Percentiles rank a stretch among this genome's conserved stretches.
These are phyloP conservation scores for Chlamydomonas eustigma DNA, from an alignment of 139 green algal genomes.

Conservation along the genomic window DNA sequence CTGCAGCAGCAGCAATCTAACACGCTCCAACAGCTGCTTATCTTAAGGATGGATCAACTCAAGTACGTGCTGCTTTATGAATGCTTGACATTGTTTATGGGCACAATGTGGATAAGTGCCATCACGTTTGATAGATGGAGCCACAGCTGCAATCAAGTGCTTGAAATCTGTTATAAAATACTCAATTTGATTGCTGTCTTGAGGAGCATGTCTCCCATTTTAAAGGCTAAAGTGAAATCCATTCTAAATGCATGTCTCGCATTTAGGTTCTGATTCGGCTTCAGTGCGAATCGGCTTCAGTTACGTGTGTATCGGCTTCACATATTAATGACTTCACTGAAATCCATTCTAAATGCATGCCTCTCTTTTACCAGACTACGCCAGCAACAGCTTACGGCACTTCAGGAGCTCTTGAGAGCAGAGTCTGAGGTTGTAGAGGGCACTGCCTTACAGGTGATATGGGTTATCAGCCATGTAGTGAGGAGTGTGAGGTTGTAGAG, in stretches of 20 bases:
- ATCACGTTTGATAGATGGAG: not conserved
- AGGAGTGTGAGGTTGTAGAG: slow-evolving; percentile 21
- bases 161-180: too few relatives aligned
- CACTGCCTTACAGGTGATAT: slow-evolving; percentile 20
- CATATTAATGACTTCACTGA: not conserved
- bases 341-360: not conserved
- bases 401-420: slow-evolving; percentile 33
- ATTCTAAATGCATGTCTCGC: too few relatives aligned
- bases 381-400: slow-evolving; percentile 40
- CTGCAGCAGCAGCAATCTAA: slow-evolving; percentile 42
- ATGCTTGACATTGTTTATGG: too few relatives aligned
- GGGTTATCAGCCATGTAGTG: slow-evolving; percentile 24
- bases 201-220: too few relatives aligned
- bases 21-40: slow-evolving; percentile 41
- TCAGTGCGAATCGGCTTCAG: too few relatives aligned
- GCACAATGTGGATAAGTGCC: not conserved
- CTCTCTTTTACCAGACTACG: slow-evolving; percentile 1
- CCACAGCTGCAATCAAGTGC: not conserved
- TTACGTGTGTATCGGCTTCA: too few relatives aligned
- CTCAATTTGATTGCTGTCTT: too few relatives aligned
- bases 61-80: slow-evolving; percentile 33
- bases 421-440: slow-evolving; percentile 26
- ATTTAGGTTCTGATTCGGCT: too few relatives aligned
- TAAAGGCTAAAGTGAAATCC: too few relatives aligned
- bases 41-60: slow-evolving; percentile 38